phyloP scores from a whole-genome alignment of 1,284 basidiomycete species.

The Thelephora terrestris region DNA sequence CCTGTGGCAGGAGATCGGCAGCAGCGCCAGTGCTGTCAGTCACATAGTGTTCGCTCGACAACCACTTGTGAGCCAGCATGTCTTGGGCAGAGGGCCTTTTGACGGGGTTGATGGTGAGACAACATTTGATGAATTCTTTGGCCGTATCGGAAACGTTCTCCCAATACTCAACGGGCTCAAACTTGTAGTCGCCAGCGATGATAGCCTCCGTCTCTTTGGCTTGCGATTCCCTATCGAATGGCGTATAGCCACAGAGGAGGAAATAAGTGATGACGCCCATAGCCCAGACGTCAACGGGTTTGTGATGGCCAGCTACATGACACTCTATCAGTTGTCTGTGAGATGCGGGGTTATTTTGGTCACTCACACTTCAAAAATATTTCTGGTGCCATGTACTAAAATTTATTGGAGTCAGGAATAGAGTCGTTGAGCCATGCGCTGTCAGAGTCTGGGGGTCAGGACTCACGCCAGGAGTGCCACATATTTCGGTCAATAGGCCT shows the following conservation, averaged over 20 bases:
- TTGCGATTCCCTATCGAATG: conserved; percentile 86
- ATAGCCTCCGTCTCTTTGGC: conserved; percentile 90
- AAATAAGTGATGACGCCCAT: conserved; percentile 97
- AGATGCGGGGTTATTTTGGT: not conserved
- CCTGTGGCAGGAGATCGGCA: conserved; percentile 78
- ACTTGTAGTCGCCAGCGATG: conserved; percentile 84
- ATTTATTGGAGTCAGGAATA: conserved; percentile 11
- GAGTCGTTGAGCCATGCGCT: conserved; percentile 9
- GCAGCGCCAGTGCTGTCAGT: conserved; percentile 53
- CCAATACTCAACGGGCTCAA: conserved; percentile 89
- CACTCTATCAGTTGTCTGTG: conserved; percentile 7
- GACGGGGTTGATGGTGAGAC: conserved; percentile 76
- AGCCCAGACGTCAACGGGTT: conserved; percentile 95
- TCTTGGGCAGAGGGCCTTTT: conserved; percentile 69
- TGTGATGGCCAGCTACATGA: conserved; percentile 75
- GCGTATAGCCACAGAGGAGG: conserved; percentile 87
- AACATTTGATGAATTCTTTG: conserved; percentile 70
- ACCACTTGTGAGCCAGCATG: conserved; percentile 73
- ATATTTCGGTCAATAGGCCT: conserved; percentile 86
- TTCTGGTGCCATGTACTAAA: conserved; percentile 94
- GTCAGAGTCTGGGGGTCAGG: not conserved
- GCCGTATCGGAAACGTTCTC: conserved; percentile 73
- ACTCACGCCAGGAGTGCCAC: conserved; percentile 77
- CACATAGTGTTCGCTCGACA: conserved; percentile 65
- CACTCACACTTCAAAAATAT: conserved; percentile 87